A percentile compares a stretch with the other conserved stretches of the same genome.
Conservation (phyloP, 2,329 filamentous ascomycete genomes). For the Epichloe glyceriae region DNA sequence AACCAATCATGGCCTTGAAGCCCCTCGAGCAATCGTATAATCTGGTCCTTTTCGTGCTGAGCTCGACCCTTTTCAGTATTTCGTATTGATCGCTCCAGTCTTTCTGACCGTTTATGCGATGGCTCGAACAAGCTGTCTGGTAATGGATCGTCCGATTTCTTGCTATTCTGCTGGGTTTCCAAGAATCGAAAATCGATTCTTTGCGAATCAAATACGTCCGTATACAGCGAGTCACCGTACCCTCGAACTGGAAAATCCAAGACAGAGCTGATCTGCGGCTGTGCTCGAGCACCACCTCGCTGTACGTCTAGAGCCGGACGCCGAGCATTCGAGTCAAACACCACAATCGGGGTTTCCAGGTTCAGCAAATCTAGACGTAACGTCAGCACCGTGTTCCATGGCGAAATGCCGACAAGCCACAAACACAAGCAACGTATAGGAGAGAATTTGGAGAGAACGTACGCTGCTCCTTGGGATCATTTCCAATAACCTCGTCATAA, state of each 20-base stretch:
- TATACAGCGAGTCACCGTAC: constrained; percentile 44
- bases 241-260: constrained; percentile 28
- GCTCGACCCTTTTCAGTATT: constrained; percentile 52
- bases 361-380: constrained; percentile 53
- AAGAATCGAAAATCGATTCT: constrained; percentile 43
- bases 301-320: constrained; percentile 11
- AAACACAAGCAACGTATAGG: background rate
- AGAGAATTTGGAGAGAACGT: constrained; percentile 20
- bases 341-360: constrained; percentile 57
- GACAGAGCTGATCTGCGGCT: background rate
- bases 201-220: constrained; percentile 42
- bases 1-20: constrained; percentile 89
- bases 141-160: constrained; percentile 38
- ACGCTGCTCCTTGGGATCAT: constrained; percentile 69
- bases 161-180: constrained; percentile 30
- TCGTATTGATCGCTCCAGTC: constrained; percentile 47
- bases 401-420: background rate
- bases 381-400: background rate
- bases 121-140: constrained; percentile 41
- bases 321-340: constrained; percentile 43
- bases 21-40: constrained; percentile 59
- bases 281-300: background rate
- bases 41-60: constrained; percentile 54
- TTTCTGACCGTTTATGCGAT: constrained; percentile 45
- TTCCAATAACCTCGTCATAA: constrained; percentile 87